Evolutionary conservation across 164 flowering plant genomes (phyloP).

Genomic region (Magnolia sinica): DNA sequence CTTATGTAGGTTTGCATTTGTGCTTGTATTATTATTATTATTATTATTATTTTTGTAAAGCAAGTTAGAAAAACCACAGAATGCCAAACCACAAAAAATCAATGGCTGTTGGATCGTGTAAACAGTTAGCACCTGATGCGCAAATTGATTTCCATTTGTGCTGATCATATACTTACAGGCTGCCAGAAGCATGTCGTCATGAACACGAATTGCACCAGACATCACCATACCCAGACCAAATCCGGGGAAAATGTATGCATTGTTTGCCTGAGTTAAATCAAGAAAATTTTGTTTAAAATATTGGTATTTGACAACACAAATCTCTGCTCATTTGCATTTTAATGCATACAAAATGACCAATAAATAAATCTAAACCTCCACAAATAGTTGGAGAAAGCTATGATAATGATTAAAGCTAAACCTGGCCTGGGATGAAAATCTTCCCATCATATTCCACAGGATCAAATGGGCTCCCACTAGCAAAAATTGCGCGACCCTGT

Average conservation of each 20-base stretch:
- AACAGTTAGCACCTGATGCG: neutral
- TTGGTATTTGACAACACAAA: neutral
- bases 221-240: conserved; percentile 88
- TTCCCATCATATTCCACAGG: conserved; percentile 79
- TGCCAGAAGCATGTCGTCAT: conserved; percentile 91
- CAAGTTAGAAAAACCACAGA: neutral
- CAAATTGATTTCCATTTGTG: neutral
- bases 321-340: neutral
- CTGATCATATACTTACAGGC: conserved; percentile 59
- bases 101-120: neutral
- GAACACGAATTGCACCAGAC: conserved; percentile 93
- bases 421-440: conserved; percentile 77
- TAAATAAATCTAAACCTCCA: neutral
- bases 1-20: no score
- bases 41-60: no score
- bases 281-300: neutral
- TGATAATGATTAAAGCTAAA: conserved; percentile 11
- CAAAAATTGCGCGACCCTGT: conserved; percentile 90
- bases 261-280: conserved; percentile 60
- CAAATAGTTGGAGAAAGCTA: neutral
- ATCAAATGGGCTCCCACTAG: conserved; percentile 96
- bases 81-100: neutral
- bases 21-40: no score
- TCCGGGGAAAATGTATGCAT: conserved; percentile 97
- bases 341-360: neutral